phyloP scores from a whole-genome alignment of 208 protist species.

The Crithidia sp. region DNA sequence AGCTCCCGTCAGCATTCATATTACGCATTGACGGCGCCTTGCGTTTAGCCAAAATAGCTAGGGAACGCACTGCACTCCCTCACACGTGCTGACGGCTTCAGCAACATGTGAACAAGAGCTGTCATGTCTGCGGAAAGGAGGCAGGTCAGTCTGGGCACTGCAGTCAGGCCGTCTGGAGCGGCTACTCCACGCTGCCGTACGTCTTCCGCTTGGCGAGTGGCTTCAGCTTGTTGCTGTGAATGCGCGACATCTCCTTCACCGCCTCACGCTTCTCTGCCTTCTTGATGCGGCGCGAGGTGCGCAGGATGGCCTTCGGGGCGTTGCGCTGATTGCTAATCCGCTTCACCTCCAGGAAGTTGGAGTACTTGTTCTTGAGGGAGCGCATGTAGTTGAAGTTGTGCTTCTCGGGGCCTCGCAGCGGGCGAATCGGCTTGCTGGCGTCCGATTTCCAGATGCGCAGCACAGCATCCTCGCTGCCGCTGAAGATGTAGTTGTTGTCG shows the following conservation, averaged over 20 bases:
- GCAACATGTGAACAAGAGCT: too few species aligned
- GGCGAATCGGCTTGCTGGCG: conserved; percentile 88
- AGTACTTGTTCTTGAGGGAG: conserved; percentile 86
- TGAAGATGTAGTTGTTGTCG: conserved; percentile 96
- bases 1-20: too few species aligned
- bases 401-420: conserved; percentile 89
- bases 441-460: conserved; percentile 97
- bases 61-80: too few species aligned
- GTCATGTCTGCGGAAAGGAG: too few species aligned
- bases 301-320: conserved; percentile 82
- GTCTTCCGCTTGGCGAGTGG: conserved; percentile 89
- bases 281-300: conserved; percentile 64
- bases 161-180: background rate
- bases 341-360: conserved; percentile 87
- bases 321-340: conserved; percentile 91
- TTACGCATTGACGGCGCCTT: too few species aligned
- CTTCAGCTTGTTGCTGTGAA: conserved; percentile 79
- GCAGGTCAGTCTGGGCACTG: too few species aligned
- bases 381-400: conserved; percentile 94
- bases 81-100: too few species aligned
- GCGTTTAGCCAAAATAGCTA: too few species aligned
- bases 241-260: conserved; percentile 87
- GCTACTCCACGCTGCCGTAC: conserved; percentile 83
- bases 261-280: conserved; percentile 83
- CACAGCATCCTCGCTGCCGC: conserved; percentile 97